A percentile compares a stretch with the other conserved stretches of the same genome.
phyloP scores from a whole-genome alignment of 257 asterid genomes.

The Solanum peruvianum region DNA sequence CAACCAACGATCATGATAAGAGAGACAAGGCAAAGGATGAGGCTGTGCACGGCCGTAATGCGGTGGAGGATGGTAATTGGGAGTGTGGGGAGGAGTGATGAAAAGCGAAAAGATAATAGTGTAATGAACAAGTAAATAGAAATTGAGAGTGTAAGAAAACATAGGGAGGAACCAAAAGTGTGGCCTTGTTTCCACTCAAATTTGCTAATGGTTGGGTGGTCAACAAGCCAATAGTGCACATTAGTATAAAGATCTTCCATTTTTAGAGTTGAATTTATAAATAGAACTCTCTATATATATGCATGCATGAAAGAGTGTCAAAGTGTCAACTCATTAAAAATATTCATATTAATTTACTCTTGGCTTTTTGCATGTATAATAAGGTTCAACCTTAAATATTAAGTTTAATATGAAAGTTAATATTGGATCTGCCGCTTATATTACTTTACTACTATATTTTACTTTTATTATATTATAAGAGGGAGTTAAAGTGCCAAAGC shows the following conservation, averaged over 20 bases:
- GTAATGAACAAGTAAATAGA: slow-evolving; percentile 47
- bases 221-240: slow-evolving; percentile 56
- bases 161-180: slow-evolving; percentile 47
- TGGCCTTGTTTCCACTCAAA: slow-evolving; percentile 58
- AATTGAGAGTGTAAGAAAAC: slow-evolving; percentile 44
- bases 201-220: slow-evolving; percentile 45
- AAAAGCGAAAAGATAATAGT: slow-evolving; percentile 23
- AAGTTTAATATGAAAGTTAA: not conserved
- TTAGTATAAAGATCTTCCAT: slow-evolving; percentile 26
- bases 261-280: not conserved
- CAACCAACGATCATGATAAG: slow-evolving; percentile 54
- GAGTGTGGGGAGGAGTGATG: slow-evolving; percentile 14
- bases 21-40: slow-evolving; percentile 62
- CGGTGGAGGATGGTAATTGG: slow-evolving; percentile 48
- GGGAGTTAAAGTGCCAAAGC: too few relatives aligned
- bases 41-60: slow-evolving; percentile 59
- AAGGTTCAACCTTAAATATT: not conserved
- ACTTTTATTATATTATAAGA: too few relatives aligned
- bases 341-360: not conserved
- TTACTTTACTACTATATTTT: too few relatives aligned
- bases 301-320: not conserved
- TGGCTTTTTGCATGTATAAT: not conserved
- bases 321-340: not conserved
- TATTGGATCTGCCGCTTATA: not conserved
- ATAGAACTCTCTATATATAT: not conserved